phyloP scores from a whole-genome alignment of 768 basidiomycete genomes.

The Russula virescens region DNA sequence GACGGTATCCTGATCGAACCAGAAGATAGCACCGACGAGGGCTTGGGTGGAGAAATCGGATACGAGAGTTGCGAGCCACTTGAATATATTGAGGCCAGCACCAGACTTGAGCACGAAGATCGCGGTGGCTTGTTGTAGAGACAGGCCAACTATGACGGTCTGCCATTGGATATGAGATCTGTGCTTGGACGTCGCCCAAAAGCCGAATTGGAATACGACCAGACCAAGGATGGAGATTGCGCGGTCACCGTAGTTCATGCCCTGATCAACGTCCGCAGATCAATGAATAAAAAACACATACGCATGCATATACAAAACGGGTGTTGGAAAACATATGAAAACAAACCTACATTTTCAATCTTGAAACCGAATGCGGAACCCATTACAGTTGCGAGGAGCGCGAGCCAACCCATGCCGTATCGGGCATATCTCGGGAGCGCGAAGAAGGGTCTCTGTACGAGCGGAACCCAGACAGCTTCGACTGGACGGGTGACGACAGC shows the following conservation, averaged over 20 bases:
- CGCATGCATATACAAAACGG: too few relatives aligned
- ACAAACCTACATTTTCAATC: slow-evolving; percentile 43
- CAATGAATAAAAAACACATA: too few relatives aligned
- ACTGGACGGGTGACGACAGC: slow-evolving; percentile 67
- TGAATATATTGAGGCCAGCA: slow-evolving; percentile 84
- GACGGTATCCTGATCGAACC: slow-evolving; percentile 66
- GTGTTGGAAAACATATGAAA: not conserved
- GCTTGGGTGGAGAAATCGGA: slow-evolving; percentile 70
- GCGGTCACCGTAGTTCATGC: slow-evolving; percentile 67
- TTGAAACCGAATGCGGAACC: slow-evolving; percentile 84
- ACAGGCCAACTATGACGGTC: slow-evolving; percentile 85
- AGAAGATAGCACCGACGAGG: slow-evolving; percentile 68
- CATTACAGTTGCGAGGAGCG: slow-evolving; percentile 69
- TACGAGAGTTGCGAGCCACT: slow-evolving; percentile 74
- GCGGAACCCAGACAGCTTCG: slow-evolving; percentile 52
- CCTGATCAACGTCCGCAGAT: slow-evolving; percentile 31
- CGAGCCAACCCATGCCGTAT: slow-evolving; percentile 68
- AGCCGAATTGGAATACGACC: slow-evolving; percentile 69
- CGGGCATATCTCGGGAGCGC: slow-evolving; percentile 44
- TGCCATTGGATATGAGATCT: slow-evolving; percentile 70
- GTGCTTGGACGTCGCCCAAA: slow-evolving; percentile 61
- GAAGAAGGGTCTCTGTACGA: slow-evolving; percentile 65
- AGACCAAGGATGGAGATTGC: slow-evolving; percentile 79
- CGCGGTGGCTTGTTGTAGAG: slow-evolving; percentile 79
- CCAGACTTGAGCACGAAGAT: slow-evolving; percentile 82